Base-by-base conservation (phyloP, 2,329 filamentous ascomycete species). In the Cryphonectria nitschkei region DNA sequence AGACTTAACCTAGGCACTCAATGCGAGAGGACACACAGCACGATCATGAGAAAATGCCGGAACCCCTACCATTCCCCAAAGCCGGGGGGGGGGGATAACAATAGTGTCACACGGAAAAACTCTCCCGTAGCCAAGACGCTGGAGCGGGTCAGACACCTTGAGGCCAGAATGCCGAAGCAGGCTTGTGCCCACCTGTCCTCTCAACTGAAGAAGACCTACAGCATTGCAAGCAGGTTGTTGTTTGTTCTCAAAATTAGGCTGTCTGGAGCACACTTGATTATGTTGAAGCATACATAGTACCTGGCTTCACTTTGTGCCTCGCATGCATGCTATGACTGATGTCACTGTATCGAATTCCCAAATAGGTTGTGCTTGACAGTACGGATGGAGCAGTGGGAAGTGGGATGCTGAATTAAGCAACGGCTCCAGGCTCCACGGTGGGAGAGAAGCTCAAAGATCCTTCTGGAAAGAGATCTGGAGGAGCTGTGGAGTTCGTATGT, bases 391-490 rank as follows among this genome's bases (percentile, higher is more conserved):
- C 16, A 8, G 29, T 34, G 16, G 43, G 2, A 8, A 16, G 29
- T 11, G 63, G 62, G 62, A 39, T 64, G n/a, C 3, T 26, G 41
- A 26, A 22, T 34, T 32, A 13, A 46, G 43, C 8, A 14, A 34
- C 32, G 32, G 43, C 43, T 22, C 43, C 43, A 46, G 29, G 63
- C 29, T 65, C 63, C 43, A 65, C 63, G 14, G 54, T 26, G 9
- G 26, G 16, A 54, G 61, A 50, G 70, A 72, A 72, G 34, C 41
- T 26, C 60, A 70, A 29, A 72, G 71, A 72, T 68, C 52, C 56
- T 72, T 72, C 68, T 70, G 46, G 68, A 72, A 72, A 62, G 34
- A 52, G 39, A 68, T 68, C 66, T 58, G 52, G 52, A 37, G 32
- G 37, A 26, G 52, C n/a, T 14, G 46, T 39, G 63, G 65, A 58